Evolutionary conservation across 2,329 filamentous ascomycete genomes (phyloP).

Genomic region (Plenodomus biglobosus): DNA sequence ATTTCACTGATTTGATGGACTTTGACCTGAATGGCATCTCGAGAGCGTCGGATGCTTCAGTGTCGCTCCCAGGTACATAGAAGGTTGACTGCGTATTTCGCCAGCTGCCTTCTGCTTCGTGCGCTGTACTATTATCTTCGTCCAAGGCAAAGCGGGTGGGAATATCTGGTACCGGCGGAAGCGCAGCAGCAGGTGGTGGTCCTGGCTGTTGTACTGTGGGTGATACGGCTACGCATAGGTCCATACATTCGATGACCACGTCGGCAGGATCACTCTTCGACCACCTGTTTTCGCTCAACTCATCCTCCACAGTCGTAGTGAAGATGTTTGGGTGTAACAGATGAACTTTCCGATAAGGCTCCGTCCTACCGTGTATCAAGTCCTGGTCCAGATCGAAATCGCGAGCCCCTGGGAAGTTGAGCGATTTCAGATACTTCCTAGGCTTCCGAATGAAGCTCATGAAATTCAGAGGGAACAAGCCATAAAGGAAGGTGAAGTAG

Average conservation of each 20-base stretch:
- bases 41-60: constrained; percentile 22
- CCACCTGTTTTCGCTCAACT: constrained; percentile 77
- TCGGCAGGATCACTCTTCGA: constrained; percentile 78
- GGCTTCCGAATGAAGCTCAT: constrained; percentile 85
- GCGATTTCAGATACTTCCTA: constrained; percentile 73
- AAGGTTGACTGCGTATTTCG: constrained; percentile 58
- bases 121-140: constrained; percentile 33
- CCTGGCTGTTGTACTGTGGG: constrained; percentile 49
- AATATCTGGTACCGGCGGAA: constrained; percentile 46
- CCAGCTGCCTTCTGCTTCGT: constrained; percentile 51
- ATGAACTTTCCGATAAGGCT: constrained; percentile 72
- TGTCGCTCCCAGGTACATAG: constrained; percentile 34
- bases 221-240: constrained; percentile 58
- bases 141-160: constrained; percentile 40
- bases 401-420: constrained; percentile 68
- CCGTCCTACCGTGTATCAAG: constrained; percentile 74
- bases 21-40: constrained; percentile 26
- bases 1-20: constrained; percentile 47
- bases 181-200: constrained; percentile 49
- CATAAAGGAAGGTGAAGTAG: constrained; percentile 82
- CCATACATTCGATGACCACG: constrained; percentile 77
- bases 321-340: constrained; percentile 84
- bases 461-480: constrained; percentile 81
- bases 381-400: constrained; percentile 77
- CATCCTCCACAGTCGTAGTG: constrained; percentile 74